A percentile compares a stretch with the other conserved stretches of the same genome.
Evolutionary conservation across 352 stramenopile species (phyloP).

Genomic region (Phytophthora cactorum): DNA sequence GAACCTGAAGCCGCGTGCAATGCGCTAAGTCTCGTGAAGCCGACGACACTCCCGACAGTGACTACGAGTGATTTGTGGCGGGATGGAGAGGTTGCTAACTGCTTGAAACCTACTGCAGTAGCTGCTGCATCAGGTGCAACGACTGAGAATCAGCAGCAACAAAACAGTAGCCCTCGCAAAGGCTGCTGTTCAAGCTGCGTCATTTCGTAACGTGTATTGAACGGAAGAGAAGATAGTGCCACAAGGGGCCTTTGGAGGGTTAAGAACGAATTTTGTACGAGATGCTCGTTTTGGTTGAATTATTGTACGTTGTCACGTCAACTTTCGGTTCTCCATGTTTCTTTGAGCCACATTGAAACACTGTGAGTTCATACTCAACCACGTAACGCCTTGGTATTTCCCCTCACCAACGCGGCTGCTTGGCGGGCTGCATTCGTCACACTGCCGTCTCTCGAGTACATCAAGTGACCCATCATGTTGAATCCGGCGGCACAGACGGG

Average conservation of each 20-base stretch:
- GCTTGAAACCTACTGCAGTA: conserved; percentile 39
- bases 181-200: conserved; percentile 55
- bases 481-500: conserved; percentile 38
- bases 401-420: too few species aligned
- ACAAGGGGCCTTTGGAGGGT: too few species aligned
- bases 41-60: conserved; percentile 42
- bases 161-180: conserved; percentile 19
- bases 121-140: not conserved
- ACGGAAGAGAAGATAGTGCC: too few species aligned
- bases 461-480: conserved; percentile 41
- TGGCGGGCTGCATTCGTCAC: too few species aligned
- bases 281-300: too few species aligned
- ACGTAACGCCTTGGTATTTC: too few species aligned
- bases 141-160: conserved; percentile 19
- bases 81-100: conserved; percentile 53
- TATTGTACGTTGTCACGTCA: too few species aligned
- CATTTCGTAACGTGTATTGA: conserved; percentile 35
- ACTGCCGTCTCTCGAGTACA: conserved; percentile 30
- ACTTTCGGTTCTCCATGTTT: too few species aligned
- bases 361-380: too few species aligned
- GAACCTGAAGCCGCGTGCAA: conserved; percentile 46
- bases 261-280: too few species aligned
- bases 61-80: conserved; percentile 50
- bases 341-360: too few species aligned
- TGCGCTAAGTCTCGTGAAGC: conserved; percentile 59